Percentiles rank a stretch among this genome's conserved stretches.
These are phyloP conservation scores for Aspergillus costaricaensis DNA, from an alignment of 2,329 filamentous ascomycete genomes.

Conservation along the genomic window DNA sequence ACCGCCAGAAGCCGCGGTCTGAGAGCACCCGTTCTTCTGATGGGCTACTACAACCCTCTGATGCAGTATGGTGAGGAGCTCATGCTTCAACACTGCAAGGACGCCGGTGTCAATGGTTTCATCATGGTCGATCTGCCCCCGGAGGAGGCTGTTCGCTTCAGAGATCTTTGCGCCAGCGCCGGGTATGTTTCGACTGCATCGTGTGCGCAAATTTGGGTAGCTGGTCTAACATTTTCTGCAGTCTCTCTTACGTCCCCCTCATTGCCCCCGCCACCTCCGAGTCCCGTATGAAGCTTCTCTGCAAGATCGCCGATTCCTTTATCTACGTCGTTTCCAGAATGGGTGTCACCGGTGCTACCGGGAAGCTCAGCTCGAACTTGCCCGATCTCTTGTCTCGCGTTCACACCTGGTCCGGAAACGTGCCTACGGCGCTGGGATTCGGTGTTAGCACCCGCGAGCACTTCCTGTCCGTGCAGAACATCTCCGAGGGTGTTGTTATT, in stretches of 20 bases:
- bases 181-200: constrained; percentile 27
- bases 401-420: constrained; percentile 87
- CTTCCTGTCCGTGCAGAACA: constrained; percentile 78
- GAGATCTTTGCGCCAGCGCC: constrained; percentile 36
- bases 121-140: constrained; percentile 96
- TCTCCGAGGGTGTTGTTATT: constrained; percentile 93
- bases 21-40: constrained; percentile 80
- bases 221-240: constrained; percentile 31
- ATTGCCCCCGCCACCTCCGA: constrained; percentile 94
- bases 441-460: constrained; percentile 95
- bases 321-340: constrained; percentile 98
- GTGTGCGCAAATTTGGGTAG: background rate
- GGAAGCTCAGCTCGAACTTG: constrained; percentile 76
- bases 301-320: constrained; percentile 95
- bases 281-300: constrained; percentile 89
- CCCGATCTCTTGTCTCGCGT: constrained; percentile 81
- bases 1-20: constrained; percentile 76
- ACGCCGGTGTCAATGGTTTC: constrained; percentile 88
- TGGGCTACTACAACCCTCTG: constrained; percentile 99
- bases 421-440: constrained; percentile 90
- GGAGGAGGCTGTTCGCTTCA: constrained; percentile 83
- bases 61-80: constrained; percentile 91
- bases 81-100: constrained; percentile 79
- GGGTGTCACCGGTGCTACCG: constrained; percentile 91
- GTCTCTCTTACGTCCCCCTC: constrained; percentile 92